phyloP scores from a whole-genome alignment of 179 eudicot species.

The Silene noctiflora region DNA sequence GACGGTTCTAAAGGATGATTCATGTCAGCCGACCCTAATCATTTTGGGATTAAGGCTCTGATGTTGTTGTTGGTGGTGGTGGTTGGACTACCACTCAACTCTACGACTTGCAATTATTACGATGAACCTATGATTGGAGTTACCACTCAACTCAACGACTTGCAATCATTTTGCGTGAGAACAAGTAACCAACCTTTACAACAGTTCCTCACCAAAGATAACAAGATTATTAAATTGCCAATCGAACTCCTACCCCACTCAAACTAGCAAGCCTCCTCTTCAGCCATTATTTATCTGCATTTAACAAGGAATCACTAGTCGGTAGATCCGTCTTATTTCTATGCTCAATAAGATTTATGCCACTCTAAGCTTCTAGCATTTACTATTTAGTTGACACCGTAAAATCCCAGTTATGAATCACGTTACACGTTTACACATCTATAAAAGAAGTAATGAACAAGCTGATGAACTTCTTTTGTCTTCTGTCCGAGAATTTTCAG shows the following conservation, averaged over 20 bases:
- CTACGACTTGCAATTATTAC: neutral
- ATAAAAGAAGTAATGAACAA: too few species aligned
- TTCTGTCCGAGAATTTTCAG: neutral
- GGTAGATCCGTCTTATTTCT: too few species aligned
- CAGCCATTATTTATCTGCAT: neutral
- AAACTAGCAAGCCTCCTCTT: neutral
- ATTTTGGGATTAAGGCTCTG: too few species aligned
- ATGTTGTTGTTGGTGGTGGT: too few species aligned
- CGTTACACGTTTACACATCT: too few species aligned
- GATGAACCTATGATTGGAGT: neutral
- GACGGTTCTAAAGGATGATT: too few species aligned
- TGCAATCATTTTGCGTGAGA: neutral
- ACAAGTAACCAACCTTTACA: neutral
- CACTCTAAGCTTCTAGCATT: too few species aligned
- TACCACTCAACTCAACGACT: neutral
- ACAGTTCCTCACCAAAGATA: neutral
- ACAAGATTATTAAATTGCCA: neutral
- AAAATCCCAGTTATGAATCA: too few species aligned
- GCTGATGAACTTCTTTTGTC: neutral
- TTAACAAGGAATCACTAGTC: too few species aligned
- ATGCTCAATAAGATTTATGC: too few species aligned
- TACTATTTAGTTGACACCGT: too few species aligned
- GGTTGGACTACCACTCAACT: neutral
- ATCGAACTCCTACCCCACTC: neutral
- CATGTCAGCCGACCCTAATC: too few species aligned